A percentile compares a stretch with the other conserved stretches of the same genome.
These are phyloP conservation scores for Suhomyces coccinellae DNA, from an alignment of 1,139 yeast genomes.

Conservation along the genomic window DNA sequence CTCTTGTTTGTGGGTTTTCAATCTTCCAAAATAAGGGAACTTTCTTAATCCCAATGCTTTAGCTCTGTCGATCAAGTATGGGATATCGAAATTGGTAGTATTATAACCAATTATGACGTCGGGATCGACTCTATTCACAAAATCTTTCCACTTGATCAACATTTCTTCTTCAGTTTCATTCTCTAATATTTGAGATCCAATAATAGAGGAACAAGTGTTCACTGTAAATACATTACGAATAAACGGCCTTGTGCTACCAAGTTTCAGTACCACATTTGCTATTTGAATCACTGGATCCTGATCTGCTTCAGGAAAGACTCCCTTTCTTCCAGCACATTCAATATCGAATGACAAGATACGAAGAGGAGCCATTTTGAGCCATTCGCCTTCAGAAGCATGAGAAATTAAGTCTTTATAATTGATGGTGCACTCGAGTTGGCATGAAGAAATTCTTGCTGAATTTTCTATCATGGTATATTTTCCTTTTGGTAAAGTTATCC, in stretches of 20 bases:
- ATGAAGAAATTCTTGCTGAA: constrained; percentile 55
- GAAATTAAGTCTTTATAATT: constrained; percentile 68
- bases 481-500: constrained; percentile 86
- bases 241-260: constrained; percentile 82
- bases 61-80: constrained; percentile 88
- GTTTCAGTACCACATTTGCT: constrained; percentile 86
- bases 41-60: constrained; percentile 60
- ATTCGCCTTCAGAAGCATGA: constrained; percentile 90
- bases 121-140: constrained; percentile 82
- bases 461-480: constrained; percentile 54
- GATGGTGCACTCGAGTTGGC: constrained; percentile 81
- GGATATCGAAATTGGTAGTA: constrained; percentile 91
- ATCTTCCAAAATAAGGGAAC: constrained; percentile 88
- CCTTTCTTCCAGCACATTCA: constrained; percentile 98
- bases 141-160: constrained; percentile 83
- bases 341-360: constrained; percentile 94
- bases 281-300: constrained; percentile 95
- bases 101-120: constrained; percentile 97
- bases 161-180: constrained; percentile 75
- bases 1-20: constrained; percentile 67
- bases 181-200: constrained; percentile 87
- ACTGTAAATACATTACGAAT: constrained; percentile 94
- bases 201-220: constrained; percentile 86
- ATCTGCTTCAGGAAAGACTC: constrained; percentile 93
- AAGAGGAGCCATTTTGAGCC: constrained; percentile 91